Base-by-base conservation (phyloP, 2,329 filamentous ascomycete genomes). In the Fusarium siculi region DNA sequence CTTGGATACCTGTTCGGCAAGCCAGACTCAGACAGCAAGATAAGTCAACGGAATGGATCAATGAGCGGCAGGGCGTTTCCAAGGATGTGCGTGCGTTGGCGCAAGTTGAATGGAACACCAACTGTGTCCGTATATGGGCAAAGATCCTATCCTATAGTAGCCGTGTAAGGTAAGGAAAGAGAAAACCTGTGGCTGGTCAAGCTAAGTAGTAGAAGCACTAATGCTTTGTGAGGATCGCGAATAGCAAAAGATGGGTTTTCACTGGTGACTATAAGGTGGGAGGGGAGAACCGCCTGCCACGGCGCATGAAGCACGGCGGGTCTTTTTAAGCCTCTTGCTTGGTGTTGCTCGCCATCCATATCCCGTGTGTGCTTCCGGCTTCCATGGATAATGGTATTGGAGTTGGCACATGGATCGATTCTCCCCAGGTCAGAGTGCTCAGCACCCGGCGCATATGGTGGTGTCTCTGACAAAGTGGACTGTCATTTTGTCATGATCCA, bases 401-500 rank as follows among this genome's bases (percentile, higher is more conserved):
- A 58, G 55, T 52, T 65, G 40, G 28, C 60, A 32, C 44, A 73
- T 70, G 72, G 56, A 73, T 73, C 72, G 72, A 74, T 66, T 63
- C 39, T 34, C 42, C 57, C 63, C 52, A 62, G 56, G 39, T 34
- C 43, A 61, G 42, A 66, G 60, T 66, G 28, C 37, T 25, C 52
- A 72, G 44, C 53, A 49, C 57, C 71, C 55, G 63, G 65, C 25
- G 56, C 55, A 74, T 72, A 56, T 68, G 50, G 37, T 52, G 50
- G 52, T 56, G 42, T 53, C 70, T 68, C 52, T 69, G 61, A 50
- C 68, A 72, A 75, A 77, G 76, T 78, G 76, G 76, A 78, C 73
- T 78, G 76, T 77, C 65, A 65, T 64, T 64, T 77, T 74, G 72
- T 70, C 72, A 74, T 74, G 72, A 63, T 74, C 64, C 72, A 72